Base-by-base conservation (phyloP, 2,329 filamentous ascomycete species). In the Botrytis squamosa region DNA sequence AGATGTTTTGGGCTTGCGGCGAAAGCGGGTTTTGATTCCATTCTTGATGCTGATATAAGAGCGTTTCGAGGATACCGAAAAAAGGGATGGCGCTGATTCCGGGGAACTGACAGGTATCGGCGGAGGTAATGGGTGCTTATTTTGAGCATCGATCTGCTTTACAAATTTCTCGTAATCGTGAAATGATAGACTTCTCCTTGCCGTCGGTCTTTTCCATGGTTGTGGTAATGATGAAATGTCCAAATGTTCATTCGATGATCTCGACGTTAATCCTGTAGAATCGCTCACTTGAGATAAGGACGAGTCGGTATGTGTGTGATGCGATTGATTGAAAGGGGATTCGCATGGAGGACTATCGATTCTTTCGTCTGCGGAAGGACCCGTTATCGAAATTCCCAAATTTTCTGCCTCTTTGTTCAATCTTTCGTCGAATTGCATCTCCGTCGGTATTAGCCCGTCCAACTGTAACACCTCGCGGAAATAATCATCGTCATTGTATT, bases 131-230 rank as follows among this genome's bases (percentile, higher is more conserved):
- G 42, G 62, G 59, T 73, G 75, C 20, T 70, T 68, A 29, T 64
- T 63, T 42, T 76, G 74, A 65, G 77, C 72, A 29, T 76, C 77
- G 44, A 76, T 73, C 52, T 79, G 75, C 44, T 71, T 75, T 49
- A 81, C 55, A 68, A 77, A 81, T 72, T 77, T 80, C 33, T 79
- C 79, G 71, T 81, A 81, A 46, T 79, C 79, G 12, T 77, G 74
- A 71, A 81, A 81, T 6, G 79, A 81, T 44, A 79, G 57, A 52
- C 77, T 80, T 67, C 75, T 77, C 63, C 74, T 78, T 29, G 75
- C 59, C 16, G 59, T 72, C 3, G 74, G 44, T 66, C 76, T 66
- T 62, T 74, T 78, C 74, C 75, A 73, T 33, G 64, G n/a, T 20
- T 75, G 75, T n/a, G 70, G 36, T 16, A 62, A 33, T 29, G 70